Evolutionary conservation across 2,329 filamentous ascomycete genomes (phyloP), one percentile per base, ranked within the genome.

Genomic region (Phoma sp.): DNA sequence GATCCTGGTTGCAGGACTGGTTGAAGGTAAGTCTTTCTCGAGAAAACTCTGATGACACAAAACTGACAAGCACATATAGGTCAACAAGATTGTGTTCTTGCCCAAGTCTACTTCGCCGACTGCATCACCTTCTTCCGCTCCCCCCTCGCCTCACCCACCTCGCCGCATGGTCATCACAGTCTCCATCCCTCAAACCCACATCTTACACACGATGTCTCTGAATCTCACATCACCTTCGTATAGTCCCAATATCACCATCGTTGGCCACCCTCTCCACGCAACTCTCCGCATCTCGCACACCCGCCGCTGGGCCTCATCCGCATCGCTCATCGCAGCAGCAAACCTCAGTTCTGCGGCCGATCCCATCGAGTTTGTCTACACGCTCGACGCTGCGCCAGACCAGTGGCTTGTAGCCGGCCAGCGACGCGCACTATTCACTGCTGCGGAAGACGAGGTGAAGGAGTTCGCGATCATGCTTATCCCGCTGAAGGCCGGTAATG

Each of bases 361-460:
- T 0, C 81, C 85, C 21, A 79, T 92, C 1, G 87, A 92, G 59
- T 96, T 96, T 69, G 86, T 88, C 62, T 96, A 95, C 74, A 93
- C 96, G 63, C 81, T 98, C 21, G 85, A 86, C 13, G 88, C 88
- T 0, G 85, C 87, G 15, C 78, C 84, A 2, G 92, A 94, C 35
- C 82, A 85, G 0, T 98, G 94, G 94, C 84, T 97, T 1, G 79
- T 98, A 3, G 93, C 92, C 21, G 94, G 93, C 0, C 86, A 89
- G 38, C 84, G 90, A 43, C 89, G 91, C 61, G 90, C 89, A 0
- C 90, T 91, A 68, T 96, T 96, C 67, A 83, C 83, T 6, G 85
- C 75, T 3, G 61, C 49, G 4, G 75, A 85, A 60, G 78, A 77
- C 39, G 80, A 85, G 53, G 68, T 69, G 4, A 72, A 67, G 24